phyloP scores from a whole-genome alignment of 2,329 filamentous ascomycete genomes.

The Ophiostoma populinum region DNA sequence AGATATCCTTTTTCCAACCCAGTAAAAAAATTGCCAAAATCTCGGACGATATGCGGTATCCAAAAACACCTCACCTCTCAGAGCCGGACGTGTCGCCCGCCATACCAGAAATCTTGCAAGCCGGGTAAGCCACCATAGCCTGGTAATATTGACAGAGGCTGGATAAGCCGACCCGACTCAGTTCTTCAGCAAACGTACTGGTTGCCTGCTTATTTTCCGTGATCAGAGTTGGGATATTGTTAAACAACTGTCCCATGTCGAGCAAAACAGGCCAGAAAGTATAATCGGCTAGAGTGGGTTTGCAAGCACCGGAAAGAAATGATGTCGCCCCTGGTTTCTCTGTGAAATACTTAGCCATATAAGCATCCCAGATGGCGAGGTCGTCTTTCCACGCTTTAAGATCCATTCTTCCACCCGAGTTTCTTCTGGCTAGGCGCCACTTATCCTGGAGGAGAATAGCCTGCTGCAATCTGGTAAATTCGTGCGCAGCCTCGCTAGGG shows the following conservation, averaged over 20 bases:
- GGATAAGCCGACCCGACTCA: too few species aligned
- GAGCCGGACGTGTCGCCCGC: too few species aligned
- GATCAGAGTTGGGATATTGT: too few species aligned
- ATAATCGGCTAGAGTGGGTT: conserved; percentile 32
- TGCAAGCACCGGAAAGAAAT: conserved; percentile 26
- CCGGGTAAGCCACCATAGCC: too few species aligned
- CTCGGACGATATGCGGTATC: too few species aligned
- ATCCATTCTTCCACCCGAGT: background rate
- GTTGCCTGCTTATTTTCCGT: too few species aligned
- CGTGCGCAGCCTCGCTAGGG: conserved; percentile 21
- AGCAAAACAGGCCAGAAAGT: conserved; percentile 39
- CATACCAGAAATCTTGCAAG: too few species aligned
- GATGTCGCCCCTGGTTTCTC: conserved; percentile 16
- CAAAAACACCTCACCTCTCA: too few species aligned
- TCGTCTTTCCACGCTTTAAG: conserved; percentile 16
- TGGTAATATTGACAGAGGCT: too few species aligned
- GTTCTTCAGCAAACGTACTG: too few species aligned
- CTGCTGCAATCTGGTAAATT: conserved; percentile 25
- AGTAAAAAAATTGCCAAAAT: too few species aligned
- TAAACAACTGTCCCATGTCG: conserved; percentile 22
- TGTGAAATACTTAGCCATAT: conserved; percentile 10
- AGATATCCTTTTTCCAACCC: too few species aligned
- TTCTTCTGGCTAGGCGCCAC: conserved; percentile 17
- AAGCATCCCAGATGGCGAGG: conserved; percentile 24
- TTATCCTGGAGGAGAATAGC: conserved; percentile 21